These are phyloP conservation scores for Talaromyces sp. DNA, from an alignment of 2,329 filamentous ascomycete species.

Conservation along the genomic window DNA sequence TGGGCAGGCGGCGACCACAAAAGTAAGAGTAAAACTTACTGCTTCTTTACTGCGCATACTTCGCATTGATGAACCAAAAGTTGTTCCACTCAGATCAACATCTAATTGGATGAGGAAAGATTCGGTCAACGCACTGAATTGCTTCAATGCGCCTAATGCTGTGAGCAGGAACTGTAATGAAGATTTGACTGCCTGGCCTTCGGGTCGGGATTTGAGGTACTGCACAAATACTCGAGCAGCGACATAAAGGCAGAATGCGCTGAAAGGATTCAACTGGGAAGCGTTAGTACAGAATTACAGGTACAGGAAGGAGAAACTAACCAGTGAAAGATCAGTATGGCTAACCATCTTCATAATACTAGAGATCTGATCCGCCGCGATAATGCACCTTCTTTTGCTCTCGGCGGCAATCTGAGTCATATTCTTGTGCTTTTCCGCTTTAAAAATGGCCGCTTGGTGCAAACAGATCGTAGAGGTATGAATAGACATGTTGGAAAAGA, in stretches of 20 bases:
- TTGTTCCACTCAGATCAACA: constrained; percentile 71
- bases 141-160: constrained; percentile 85
- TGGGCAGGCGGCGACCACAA: constrained; percentile 16
- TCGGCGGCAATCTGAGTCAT: constrained; percentile 74
- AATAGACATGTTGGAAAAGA: constrained; percentile 95
- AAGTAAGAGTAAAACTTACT: constrained; percentile 11
- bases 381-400: constrained; percentile 89
- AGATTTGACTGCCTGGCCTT: constrained; percentile 71
- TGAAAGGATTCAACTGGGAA: constrained; percentile 84
- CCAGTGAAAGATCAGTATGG: constrained; percentile 76
- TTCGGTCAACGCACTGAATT: constrained; percentile 84
- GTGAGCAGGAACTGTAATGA: constrained; percentile 86
- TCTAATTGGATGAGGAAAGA: constrained; percentile 93
- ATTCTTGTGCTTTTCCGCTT: constrained; percentile 83
- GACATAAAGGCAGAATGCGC: constrained; percentile 95
- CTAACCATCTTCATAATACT: constrained; percentile 94
- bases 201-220: constrained; percentile 88
- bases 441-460: constrained; percentile 98
- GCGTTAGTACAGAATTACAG: constrained; percentile 13
- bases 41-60: constrained; percentile 16
- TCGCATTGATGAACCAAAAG: constrained; percentile 25
- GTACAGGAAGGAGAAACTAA: constrained; percentile 50
- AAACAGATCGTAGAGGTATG: constrained; percentile 95
- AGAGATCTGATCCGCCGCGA: constrained; percentile 87
- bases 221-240: constrained; percentile 92